Percentiles rank a stretch among this genome's conserved stretches.
phyloP scores from a whole-genome alignment of 148 eudicot genomes.

The Vaccinium darrowii region DNA sequence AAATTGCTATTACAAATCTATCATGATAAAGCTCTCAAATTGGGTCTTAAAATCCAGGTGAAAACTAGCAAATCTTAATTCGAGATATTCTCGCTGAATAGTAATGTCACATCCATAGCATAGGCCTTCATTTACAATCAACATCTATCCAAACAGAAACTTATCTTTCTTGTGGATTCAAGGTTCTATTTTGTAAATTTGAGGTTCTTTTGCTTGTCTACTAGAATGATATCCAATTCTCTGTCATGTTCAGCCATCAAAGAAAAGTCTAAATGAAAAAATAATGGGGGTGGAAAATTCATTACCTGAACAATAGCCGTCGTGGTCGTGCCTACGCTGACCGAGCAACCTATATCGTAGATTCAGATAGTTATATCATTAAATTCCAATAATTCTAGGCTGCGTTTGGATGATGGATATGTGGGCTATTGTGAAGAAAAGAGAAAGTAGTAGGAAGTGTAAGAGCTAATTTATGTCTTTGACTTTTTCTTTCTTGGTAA shows the following conservation, averaged over 20 bases:
- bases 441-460: background rate
- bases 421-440: background rate
- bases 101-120: background rate
- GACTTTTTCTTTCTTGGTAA: background rate
- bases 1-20: too few species aligned
- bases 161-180: background rate
- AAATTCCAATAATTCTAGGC: background rate
- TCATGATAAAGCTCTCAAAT: too few species aligned
- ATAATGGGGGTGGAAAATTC: background rate
- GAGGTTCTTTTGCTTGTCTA: background rate
- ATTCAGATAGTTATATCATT: background rate
- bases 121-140: background rate
- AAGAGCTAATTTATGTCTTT: background rate
- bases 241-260: background rate
- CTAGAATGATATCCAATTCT: background rate
- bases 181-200: background rate
- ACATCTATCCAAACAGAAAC: background rate
- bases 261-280: background rate
- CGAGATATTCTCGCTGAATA: background rate
- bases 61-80: background rate
- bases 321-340: conserved; percentile 41
- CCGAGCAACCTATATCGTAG: conserved; percentile 45
- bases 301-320: conserved; percentile 61
- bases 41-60: background rate
- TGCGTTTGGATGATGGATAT: background rate